Base-by-base conservation (phyloP, 2,329 filamentous ascomycete genomes). In the Chaetoscypha palmicola region DNA sequence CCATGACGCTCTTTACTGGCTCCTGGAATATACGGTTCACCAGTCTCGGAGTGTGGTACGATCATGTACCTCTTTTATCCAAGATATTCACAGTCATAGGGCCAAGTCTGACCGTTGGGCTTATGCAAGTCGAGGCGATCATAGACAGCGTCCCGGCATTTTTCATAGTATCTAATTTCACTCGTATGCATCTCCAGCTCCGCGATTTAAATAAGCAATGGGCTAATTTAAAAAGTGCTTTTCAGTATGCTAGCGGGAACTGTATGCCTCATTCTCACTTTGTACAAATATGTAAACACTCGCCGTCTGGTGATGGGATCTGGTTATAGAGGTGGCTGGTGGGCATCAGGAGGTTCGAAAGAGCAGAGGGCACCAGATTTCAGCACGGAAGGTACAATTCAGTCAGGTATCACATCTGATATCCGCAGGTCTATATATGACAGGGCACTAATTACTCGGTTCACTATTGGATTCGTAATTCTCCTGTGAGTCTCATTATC, bases 361-460 rank as follows among this genome's bases (percentile, higher is more conserved):
- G 40, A 51, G 37, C 12, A 45, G 48, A 38, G 49, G 46, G 30
- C 45, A 38, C 16, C 46, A 51, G 19, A 52, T 30, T 24, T 46
- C 43, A 36, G 50, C 45, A 39, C 34, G 36, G 20, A 24, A 21
- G 42, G 14, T 2, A 52, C 49, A 5, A 39, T 20, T 14, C 41
- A 38, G 10, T 50, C 49, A 8, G 46, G 24, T 2, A 35, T 33
- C 22, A 40, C 41, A 8, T 43, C 39, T 5, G 46, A 26, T 16
- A 47, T 41, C 10, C 52, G 53, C 19, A 45, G 52, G 26, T 64
- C 58, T 20, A 68, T 70, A 8, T 72, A 72, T 49, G 68, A 72
- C 49, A 61, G 58, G 31, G 71, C 68, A 61, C 60, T 72, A 4
- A 52, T 72, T 4, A 58, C 66, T 5, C 66, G 70, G 8, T 72